These are phyloP conservation scores for Hypoxylon rubiginosum DNA, from an alignment of 2,329 filamentous ascomycete genomes.

Conservation along the genomic window DNA sequence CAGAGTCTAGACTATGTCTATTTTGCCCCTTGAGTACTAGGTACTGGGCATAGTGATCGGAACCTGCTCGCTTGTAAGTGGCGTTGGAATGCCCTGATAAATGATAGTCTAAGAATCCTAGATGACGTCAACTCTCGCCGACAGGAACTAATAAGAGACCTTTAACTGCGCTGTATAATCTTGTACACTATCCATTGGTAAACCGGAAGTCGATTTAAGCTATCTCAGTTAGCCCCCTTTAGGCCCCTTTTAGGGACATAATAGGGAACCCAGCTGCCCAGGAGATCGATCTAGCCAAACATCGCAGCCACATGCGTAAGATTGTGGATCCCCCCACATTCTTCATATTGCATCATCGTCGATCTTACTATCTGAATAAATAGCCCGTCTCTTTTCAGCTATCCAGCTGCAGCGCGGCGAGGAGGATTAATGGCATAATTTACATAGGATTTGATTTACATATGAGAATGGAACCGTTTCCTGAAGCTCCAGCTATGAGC, in stretches of 20 bases:
- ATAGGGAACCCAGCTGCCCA: not conserved
- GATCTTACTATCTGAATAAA: not conserved
- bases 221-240: not conserved
- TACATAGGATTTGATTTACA: not conserved
- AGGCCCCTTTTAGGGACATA: not conserved
- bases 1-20: not conserved
- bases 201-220: slow-evolving; percentile 2
- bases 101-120: not conserved
- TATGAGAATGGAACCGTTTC: slow-evolving; percentile 46
- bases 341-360: slow-evolving; percentile 6
- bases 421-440: slow-evolving; percentile 1
- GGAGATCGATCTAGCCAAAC: slow-evolving; percentile 8
- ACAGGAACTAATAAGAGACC: not conserved
- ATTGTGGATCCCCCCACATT: not conserved
- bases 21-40: not conserved
- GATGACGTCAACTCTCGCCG: not conserved
- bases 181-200: not conserved
- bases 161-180: not conserved
- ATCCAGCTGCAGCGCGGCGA: not conserved
- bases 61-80: not conserved
- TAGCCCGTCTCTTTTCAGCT: not conserved
- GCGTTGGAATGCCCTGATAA: not conserved
- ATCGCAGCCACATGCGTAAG: slow-evolving; percentile 14
- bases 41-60: not conserved
- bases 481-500: slow-evolving; percentile 40